These are phyloP conservation scores for Psophocarpus tetragonolobus DNA, from an alignment of 306 rosid species.

Conservation along the genomic window DNA sequence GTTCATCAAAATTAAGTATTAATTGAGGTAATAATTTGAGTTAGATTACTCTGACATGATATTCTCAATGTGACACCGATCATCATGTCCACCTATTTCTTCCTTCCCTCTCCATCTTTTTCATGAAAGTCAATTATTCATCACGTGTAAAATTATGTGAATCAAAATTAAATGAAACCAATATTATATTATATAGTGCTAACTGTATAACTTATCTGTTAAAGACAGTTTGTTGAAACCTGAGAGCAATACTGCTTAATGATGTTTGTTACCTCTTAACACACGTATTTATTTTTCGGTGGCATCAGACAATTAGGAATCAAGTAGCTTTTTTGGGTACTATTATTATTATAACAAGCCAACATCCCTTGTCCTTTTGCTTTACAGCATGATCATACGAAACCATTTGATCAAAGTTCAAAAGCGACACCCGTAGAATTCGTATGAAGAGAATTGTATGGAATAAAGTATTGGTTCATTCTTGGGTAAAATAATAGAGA, in stretches of 20 bases:
- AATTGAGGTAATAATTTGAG: neutral
- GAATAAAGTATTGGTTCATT: conserved; percentile 29
- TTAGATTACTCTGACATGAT: neutral
- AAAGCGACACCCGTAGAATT: conserved; percentile 34
- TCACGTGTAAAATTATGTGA: neutral
- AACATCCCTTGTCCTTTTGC: conserved; percentile 33
- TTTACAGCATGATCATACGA: conserved; percentile 11
- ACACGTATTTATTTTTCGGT: conserved; percentile 23
- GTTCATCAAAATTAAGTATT: neutral
- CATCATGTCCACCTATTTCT: neutral
- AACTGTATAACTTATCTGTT: neutral
- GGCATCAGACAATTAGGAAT: conserved; percentile 24
- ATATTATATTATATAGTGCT: neutral
- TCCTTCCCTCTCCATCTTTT: neutral
- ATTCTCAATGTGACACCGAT: neutral
- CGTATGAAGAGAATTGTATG: neutral
- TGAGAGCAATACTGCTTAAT: conserved; percentile 31
- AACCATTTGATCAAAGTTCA: conserved; percentile 34
- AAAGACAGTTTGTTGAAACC: conserved; percentile 22
- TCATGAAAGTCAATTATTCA: neutral
- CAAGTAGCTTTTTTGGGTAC: neutral
- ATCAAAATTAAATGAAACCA: neutral
- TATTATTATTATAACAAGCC: conserved; percentile 15
- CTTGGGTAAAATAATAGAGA: conserved; percentile 29
- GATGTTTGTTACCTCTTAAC: conserved; percentile 39